phyloP scores from a whole-genome alignment of 495 filamentous ascomycete species.

The Podospora fimiseda region DNA sequence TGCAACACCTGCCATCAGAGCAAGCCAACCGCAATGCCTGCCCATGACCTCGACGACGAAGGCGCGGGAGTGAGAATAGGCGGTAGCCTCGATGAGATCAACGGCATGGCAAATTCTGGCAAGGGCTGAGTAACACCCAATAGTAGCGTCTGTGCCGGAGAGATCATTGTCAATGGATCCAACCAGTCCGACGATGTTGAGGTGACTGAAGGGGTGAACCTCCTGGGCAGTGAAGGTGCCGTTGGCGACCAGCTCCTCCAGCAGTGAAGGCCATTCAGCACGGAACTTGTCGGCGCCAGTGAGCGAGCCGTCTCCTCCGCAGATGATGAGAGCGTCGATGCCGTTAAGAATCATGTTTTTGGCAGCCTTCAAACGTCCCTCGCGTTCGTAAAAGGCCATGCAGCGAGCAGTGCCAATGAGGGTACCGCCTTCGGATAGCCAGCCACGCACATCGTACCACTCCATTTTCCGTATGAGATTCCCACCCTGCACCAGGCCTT shows the following conservation, averaged over 20 bases:
- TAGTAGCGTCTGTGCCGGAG: slow-evolving; percentile 93
- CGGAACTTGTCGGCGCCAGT: slow-evolving; percentile 95
- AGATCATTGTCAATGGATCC: slow-evolving; percentile 99
- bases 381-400: slow-evolving; percentile 78
- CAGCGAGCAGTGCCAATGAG: slow-evolving; percentile 94
- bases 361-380: slow-evolving; percentile 73
- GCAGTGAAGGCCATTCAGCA: slow-evolving; percentile 78
- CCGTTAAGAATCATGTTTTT: slow-evolving; percentile 90
- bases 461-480: slow-evolving; percentile 77
- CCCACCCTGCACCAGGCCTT: slow-evolving; percentile 86
- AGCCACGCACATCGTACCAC: slow-evolving; percentile 96
- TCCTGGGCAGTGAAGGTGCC: slow-evolving; percentile 64
- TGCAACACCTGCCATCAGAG: slow-evolving; percentile 91
- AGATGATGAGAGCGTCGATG: slow-evolving; percentile 94
- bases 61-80: slow-evolving; percentile 90
- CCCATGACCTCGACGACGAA: slow-evolving; percentile 99
- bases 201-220: slow-evolving; percentile 61
- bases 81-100: slow-evolving; percentile 95
- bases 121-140: slow-evolving; percentile 92
- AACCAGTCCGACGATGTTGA: slow-evolving; percentile 95
- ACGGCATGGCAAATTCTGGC: slow-evolving; percentile 88
- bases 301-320: slow-evolving; percentile 94
- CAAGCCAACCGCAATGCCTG: slow-evolving; percentile 97
- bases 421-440: slow-evolving; percentile 89
- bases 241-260: slow-evolving; percentile 71